These are phyloP conservation scores for Paspalum vaginatum DNA, from an alignment of 176 grass and related monocot genomes.

Conservation along the genomic window DNA sequence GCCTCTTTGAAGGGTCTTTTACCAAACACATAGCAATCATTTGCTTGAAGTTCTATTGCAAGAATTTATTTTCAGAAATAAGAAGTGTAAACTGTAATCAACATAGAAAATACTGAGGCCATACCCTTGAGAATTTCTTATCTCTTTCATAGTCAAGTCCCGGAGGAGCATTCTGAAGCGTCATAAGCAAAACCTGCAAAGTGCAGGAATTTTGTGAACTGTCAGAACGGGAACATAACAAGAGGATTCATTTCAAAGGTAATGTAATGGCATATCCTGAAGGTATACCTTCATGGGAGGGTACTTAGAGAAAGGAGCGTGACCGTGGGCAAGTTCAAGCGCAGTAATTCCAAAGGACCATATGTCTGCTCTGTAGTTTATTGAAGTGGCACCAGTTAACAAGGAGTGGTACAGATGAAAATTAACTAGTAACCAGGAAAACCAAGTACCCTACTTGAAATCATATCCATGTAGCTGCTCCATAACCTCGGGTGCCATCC, in stretches of 20 bases:
- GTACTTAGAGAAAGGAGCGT: slow-evolving; percentile 95
- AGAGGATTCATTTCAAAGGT: background rate
- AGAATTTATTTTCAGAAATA: slow-evolving; percentile 30
- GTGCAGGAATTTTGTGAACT: background rate
- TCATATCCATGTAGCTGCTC: slow-evolving; percentile 91
- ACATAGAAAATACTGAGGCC: background rate
- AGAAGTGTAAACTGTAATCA: slow-evolving; percentile 8
- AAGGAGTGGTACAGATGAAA: slow-evolving; percentile 12
- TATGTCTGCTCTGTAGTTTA: slow-evolving; percentile 86
- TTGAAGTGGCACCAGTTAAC: slow-evolving; percentile 33
- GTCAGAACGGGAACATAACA: slow-evolving; percentile 8
- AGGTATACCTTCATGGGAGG: slow-evolving; percentile 91
- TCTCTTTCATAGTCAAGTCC: slow-evolving; percentile 89
- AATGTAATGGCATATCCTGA: background rate
- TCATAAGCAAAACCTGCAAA: slow-evolving; percentile 94
- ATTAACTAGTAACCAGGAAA: background rate
- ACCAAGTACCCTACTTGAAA: slow-evolving; percentile 73
- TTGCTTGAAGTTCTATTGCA: slow-evolving; percentile 82
- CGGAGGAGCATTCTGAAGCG: slow-evolving; percentile 89
- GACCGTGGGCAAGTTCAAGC: slow-evolving; percentile 96
- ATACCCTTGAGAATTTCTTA: slow-evolving; percentile 84
- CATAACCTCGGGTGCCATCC: slow-evolving; percentile 99
- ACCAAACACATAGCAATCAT: slow-evolving; percentile 94
- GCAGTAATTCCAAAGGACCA: slow-evolving; percentile 99
- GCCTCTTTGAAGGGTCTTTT: slow-evolving; percentile 91